phyloP scores from a whole-genome alignment of 352 stramenopile genomes.

The Phytophthora lateralis region DNA sequence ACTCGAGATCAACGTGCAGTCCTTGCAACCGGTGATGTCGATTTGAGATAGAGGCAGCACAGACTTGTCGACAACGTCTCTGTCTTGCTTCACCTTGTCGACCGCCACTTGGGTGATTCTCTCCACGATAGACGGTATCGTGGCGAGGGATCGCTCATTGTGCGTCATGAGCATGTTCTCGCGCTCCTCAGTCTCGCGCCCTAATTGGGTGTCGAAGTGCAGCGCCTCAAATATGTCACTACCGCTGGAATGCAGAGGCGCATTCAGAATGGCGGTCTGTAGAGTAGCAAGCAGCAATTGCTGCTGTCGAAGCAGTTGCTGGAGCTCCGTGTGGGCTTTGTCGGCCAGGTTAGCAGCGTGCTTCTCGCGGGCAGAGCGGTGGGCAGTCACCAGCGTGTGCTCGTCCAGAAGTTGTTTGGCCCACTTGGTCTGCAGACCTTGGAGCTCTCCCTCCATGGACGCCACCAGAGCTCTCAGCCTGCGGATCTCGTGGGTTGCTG shows the following conservation, averaged over 20 bases:
- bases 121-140: slow-evolving; percentile 29
- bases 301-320: slow-evolving; percentile 37
- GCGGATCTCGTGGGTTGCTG: slow-evolving; percentile 35
- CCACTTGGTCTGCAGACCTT: slow-evolving; percentile 35
- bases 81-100: slow-evolving; percentile 21
- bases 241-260: slow-evolving; percentile 34
- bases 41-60: slow-evolving; percentile 37
- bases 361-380: slow-evolving; percentile 31
- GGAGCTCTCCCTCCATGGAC: slow-evolving; percentile 34
- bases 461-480: slow-evolving; percentile 38
- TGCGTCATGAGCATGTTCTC: slow-evolving; percentile 28
- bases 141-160: slow-evolving; percentile 29
- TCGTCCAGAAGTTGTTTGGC: slow-evolving; percentile 21
- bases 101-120: slow-evolving; percentile 30
- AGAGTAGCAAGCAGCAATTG: slow-evolving; percentile 42
- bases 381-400: slow-evolving; percentile 12
- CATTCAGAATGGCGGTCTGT: slow-evolving; percentile 32
- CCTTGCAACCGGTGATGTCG: slow-evolving; percentile 33
- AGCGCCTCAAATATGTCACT: slow-evolving; percentile 34
- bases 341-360: slow-evolving; percentile 14
- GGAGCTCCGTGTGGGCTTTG: slow-evolving; percentile 23
- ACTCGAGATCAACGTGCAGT: slow-evolving; percentile 39
- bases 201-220: slow-evolving; percentile 38
- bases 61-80: slow-evolving; percentile 5
- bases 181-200: slow-evolving; percentile 16